phyloP scores from a whole-genome alignment of 2,329 filamentous ascomycete species.

The Lecanicillium sp. region DNA sequence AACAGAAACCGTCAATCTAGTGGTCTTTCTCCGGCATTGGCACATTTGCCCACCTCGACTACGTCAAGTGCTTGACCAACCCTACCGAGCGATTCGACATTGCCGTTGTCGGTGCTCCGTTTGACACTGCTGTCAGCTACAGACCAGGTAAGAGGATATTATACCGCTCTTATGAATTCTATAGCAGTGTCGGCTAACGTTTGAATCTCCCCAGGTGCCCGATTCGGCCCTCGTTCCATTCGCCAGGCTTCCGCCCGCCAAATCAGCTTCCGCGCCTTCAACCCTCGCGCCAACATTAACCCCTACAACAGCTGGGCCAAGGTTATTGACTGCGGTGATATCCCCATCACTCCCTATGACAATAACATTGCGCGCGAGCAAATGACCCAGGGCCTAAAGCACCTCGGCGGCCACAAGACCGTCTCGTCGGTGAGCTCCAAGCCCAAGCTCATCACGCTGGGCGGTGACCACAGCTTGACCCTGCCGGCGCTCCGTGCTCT shows the following conservation, averaged over 20 bases:
- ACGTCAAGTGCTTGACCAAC: conserved; percentile 62
- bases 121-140: conserved; percentile 67
- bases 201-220: conserved; percentile 42
- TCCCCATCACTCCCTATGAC: conserved; percentile 80
- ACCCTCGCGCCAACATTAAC: conserved; percentile 74
- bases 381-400: conserved; percentile 73
- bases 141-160: conserved; percentile 45
- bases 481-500: conserved; percentile 63
- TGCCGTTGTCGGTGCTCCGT: conserved; percentile 63
- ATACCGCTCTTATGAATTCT: too few relatives aligned
- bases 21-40: conserved; percentile 62
- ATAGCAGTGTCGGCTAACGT: neutral
- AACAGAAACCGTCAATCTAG: conserved; percentile 17
- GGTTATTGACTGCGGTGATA: conserved; percentile 84
- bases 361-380: conserved; percentile 74
- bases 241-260: conserved; percentile 77
- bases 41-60: conserved; percentile 63
- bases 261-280: conserved; percentile 69
- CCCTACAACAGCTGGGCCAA: conserved; percentile 77
- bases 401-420: conserved; percentile 47
- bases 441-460: conserved; percentile 59
- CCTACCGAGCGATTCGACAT: conserved; percentile 61
- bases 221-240: conserved; percentile 84
- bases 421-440: conserved; percentile 24
- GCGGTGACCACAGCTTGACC: conserved; percentile 66